phyloP scores from a whole-genome alignment of 208 protist genomes.

The Leishmania martiniquensis region DNA sequence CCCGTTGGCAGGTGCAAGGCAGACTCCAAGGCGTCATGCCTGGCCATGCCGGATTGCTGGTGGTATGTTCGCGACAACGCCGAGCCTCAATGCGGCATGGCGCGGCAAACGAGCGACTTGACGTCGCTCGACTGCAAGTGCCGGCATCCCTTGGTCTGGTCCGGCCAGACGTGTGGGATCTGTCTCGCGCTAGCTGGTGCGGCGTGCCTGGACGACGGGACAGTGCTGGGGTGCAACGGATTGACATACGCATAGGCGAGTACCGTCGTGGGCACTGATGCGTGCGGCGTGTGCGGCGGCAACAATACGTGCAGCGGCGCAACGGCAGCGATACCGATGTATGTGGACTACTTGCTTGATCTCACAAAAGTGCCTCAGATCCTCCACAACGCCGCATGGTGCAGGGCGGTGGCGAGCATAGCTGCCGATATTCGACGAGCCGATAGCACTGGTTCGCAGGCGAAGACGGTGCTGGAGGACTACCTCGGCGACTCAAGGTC shows the following conservation, averaged over 20 bases:
- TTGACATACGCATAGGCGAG: conserved; percentile 7
- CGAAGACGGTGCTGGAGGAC: conserved; percentile 34
- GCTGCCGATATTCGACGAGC: neutral
- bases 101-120: neutral
- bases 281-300: conserved; percentile 66
- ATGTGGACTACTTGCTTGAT: conserved; percentile 44
- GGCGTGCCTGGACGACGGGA: conserved; percentile 24
- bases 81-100: conserved; percentile 6
- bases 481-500: neutral
- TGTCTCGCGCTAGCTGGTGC: conserved; percentile 42
- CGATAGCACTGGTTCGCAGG: conserved; percentile 8
- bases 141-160: conserved; percentile 30
- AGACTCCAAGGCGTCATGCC: conserved; percentile 14
- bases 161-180: conserved; percentile 22
- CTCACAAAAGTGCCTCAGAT: conserved; percentile 13
- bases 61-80: conserved; percentile 14
- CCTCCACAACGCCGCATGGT: conserved; percentile 9
- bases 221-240: conserved; percentile 42
- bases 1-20: conserved; percentile 7
- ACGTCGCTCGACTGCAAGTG: conserved; percentile 23
- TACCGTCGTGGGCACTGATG: conserved; percentile 16
- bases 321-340: conserved; percentile 15
- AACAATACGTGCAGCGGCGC: conserved; percentile 30
- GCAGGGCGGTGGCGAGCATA: conserved; percentile 7
- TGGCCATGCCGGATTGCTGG: conserved; percentile 27